phyloP scores from a whole-genome alignment of 306 rosid species.

The Sesbania bispinosa region DNA sequence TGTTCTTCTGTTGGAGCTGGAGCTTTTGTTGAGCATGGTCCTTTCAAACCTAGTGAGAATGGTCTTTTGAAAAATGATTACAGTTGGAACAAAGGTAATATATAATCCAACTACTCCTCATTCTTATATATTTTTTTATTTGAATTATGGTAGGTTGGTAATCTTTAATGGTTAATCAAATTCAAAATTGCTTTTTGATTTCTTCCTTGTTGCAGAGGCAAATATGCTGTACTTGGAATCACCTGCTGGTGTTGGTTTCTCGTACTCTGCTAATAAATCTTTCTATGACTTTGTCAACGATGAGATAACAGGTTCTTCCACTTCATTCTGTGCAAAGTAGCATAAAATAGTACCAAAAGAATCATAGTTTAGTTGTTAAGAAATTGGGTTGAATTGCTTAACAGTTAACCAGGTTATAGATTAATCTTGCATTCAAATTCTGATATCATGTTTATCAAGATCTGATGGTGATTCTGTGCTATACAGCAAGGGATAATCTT shows the following conservation, averaged over 20 bases:
- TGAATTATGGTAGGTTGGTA: not conserved
- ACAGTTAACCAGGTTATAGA: not conserved
- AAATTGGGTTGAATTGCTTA: not conserved
- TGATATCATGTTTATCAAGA: not conserved
- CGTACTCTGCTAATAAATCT: conserved; percentile 54
- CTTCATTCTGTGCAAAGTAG: no score
- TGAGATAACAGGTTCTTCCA: conserved; percentile 62
- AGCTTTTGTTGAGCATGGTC: no score
- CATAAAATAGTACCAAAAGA: not conserved
- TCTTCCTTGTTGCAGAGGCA: conserved; percentile 44
- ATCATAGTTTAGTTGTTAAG: not conserved
- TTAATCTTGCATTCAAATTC: not conserved
- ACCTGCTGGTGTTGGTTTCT: conserved; percentile 87
- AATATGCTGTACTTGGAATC: conserved; percentile 67
- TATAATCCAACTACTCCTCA: not conserved
- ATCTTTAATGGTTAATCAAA: not conserved
- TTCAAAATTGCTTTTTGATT: not conserved
- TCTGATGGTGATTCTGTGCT: not conserved
- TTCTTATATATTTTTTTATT: not conserved
- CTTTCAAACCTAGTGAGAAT: conserved; percentile 55
- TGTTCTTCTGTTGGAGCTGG: conserved; percentile 83
- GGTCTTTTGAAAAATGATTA: conserved; percentile 47
- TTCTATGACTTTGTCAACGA: conserved; percentile 49
- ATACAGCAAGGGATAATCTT: conserved; percentile 63
- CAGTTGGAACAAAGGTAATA: conserved; percentile 72